These are phyloP conservation scores for Diaporthe sp. DNA, from an alignment of 2,329 filamentous ascomycete species.

Conservation along the genomic window DNA sequence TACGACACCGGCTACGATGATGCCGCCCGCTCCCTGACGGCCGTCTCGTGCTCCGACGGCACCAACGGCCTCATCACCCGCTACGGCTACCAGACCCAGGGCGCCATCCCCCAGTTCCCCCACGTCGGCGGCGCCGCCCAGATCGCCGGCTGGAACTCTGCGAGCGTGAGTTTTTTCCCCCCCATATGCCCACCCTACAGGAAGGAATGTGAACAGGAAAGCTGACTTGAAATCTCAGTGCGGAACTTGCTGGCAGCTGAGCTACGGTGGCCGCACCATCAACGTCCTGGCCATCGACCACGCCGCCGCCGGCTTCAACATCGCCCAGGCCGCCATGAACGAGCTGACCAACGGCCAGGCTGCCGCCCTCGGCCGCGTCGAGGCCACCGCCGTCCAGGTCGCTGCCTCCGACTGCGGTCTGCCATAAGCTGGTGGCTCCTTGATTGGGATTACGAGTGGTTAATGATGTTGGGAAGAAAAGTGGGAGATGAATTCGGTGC, in stretches of 20 bases:
- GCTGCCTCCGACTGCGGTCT: conserved; percentile 56
- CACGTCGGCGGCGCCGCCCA: conserved; percentile 68
- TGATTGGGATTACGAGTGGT: background rate
- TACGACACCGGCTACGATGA: conserved; percentile 82
- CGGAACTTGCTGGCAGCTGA: conserved; percentile 71
- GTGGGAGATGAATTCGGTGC: background rate
- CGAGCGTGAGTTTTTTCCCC: conserved; percentile 48
- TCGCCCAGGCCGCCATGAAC: conserved; percentile 70
- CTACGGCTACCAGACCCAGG: conserved; percentile 71
- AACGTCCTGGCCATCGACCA: conserved; percentile 71
- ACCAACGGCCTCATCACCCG: conserved; percentile 74
- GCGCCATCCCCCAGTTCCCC: conserved; percentile 64
- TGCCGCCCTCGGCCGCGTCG: conserved; percentile 64
- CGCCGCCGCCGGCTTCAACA: conserved; percentile 65
- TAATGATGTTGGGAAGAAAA: background rate
- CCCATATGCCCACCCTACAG: background rate
- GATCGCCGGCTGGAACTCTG: conserved; percentile 70
- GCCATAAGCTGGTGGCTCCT: background rate
- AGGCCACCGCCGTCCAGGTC: conserved; percentile 63
- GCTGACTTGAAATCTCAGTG: conserved; percentile 58
- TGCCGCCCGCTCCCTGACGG: conserved; percentile 64
- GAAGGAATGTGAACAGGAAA: background rate
- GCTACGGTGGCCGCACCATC: conserved; percentile 65
- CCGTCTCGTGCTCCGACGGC: conserved; percentile 78
- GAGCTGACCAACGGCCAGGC: conserved; percentile 67